Percentiles rank a stretch among this genome's conserved stretches.
Conservation (phyloP, 345 rosid genomes). For the Eucalyptus regnans region DNA sequence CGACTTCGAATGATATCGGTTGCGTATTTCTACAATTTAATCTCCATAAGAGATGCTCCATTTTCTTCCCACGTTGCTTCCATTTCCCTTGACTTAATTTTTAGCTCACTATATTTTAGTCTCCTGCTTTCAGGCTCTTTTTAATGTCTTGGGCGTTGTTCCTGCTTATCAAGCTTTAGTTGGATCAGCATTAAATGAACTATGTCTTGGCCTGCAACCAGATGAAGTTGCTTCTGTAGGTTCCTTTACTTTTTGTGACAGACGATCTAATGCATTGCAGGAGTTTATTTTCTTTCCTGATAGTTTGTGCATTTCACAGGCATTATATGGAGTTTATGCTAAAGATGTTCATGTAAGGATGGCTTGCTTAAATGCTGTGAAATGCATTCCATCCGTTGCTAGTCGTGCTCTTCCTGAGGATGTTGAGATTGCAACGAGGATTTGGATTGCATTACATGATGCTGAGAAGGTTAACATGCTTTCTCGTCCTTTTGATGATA, state of each 20-base stretch:
- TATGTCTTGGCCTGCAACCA: constrained; percentile 86
- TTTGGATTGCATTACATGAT: constrained; percentile 96
- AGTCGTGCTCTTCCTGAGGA: constrained; percentile 57
- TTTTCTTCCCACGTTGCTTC: not conserved
- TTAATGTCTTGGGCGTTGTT: constrained; percentile 78
- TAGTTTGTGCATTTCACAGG: constrained; percentile 29
- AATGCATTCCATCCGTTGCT: constrained; percentile 85
- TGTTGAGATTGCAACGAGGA: constrained; percentile 70
- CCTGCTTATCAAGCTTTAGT: constrained; percentile 78
- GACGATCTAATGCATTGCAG: not conserved
- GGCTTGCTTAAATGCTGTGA: constrained; percentile 94
- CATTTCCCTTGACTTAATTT: not conserved
- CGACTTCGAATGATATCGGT: constrained; percentile 94
- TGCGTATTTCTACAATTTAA: constrained; percentile 9
- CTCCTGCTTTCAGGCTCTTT: constrained; percentile 54
- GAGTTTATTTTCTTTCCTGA: not conserved
- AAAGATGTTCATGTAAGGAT: constrained; percentile 92
- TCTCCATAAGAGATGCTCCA: not conserved
- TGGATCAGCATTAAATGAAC: constrained; percentile 83
- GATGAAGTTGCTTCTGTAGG: constrained; percentile 80
- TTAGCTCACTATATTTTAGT: not conserved
- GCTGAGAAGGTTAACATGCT: constrained; percentile 66
- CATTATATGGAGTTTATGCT: constrained; percentile 83
- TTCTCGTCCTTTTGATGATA: not conserved
- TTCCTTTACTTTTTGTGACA: not conserved